phyloP scores from a whole-genome alignment of 441 rosid genomes.

The Omphalea diandra region DNA sequence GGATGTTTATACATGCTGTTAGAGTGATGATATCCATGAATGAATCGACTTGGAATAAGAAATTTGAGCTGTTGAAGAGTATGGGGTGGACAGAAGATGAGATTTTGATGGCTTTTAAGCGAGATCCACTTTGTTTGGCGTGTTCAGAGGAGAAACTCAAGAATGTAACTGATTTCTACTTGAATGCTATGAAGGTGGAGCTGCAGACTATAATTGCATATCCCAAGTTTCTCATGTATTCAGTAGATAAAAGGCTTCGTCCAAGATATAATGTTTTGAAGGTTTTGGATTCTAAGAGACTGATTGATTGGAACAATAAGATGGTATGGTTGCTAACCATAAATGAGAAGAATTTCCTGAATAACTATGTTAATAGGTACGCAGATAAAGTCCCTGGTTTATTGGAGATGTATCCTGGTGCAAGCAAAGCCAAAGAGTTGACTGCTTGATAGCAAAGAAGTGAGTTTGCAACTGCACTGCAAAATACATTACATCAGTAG shows the following conservation, averaged over 20 bases:
- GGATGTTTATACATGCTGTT: constrained; percentile 15
- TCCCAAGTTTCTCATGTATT: constrained; percentile 21
- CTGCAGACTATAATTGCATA: background rate
- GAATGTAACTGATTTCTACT: constrained; percentile 22
- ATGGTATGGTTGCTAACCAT: background rate
- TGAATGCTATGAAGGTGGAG: constrained; percentile 21
- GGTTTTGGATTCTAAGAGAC: constrained; percentile 26
- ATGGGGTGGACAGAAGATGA: constrained; percentile 33
- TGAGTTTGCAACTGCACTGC: background rate
- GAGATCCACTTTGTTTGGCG: constrained; percentile 14
- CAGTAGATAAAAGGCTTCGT: constrained; percentile 29
- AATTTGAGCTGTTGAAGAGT: constrained; percentile 25
- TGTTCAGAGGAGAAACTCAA: constrained; percentile 28
- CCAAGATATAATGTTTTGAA: constrained; percentile 30
- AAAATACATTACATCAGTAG: too few species aligned
- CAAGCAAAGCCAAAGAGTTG: background rate
- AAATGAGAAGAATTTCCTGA: background rate
- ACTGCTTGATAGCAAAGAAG: background rate
- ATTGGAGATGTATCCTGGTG: constrained; percentile 11
- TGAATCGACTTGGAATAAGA: constrained; percentile 18
- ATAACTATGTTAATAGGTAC: background rate
- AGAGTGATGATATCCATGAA: background rate
- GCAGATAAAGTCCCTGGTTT: constrained; percentile 10
- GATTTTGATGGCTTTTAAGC: constrained; percentile 19
- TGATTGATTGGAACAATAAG: constrained; percentile 11